These are phyloP conservation scores for Colletotrichum lentis DNA, from an alignment of 2,329 filamentous ascomycete species.

Conservation along the genomic window DNA sequence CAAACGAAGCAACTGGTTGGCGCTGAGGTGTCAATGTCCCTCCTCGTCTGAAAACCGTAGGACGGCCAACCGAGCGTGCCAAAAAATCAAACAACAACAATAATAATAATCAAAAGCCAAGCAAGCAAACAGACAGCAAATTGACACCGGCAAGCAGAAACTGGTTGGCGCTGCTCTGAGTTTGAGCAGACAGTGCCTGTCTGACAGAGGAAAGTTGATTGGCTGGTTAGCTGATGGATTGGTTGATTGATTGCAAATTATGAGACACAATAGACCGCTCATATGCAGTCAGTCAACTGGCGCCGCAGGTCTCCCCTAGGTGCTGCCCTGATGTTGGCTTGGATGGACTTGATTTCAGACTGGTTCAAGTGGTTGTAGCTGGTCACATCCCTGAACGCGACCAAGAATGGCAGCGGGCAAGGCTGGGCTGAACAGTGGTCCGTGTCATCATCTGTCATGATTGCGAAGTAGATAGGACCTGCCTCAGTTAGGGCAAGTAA, in stretches of 20 bases:
- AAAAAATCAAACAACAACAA: too few species aligned
- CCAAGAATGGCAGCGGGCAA: constrained; percentile 14
- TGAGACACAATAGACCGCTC: background rate
- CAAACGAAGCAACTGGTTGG: constrained; percentile 7
- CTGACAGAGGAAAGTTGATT: background rate
- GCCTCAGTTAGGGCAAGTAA: background rate
- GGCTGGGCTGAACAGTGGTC: constrained; percentile 16
- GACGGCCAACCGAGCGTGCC: constrained; percentile 10
- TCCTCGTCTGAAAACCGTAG: constrained; percentile 3
- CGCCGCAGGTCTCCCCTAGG: constrained; percentile 5
- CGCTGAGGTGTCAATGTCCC: constrained; percentile 6
- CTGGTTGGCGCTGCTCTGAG: background rate
- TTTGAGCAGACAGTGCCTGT: background rate
- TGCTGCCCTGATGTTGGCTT: background rate
- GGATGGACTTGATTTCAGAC: background rate
- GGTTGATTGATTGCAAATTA: background rate
- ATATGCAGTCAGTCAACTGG: too few species aligned
- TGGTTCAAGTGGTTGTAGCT: background rate
- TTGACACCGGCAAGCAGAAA: background rate
- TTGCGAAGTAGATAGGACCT: constrained; percentile 1
- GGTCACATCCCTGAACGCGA: constrained; percentile 9
- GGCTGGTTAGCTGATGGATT: background rate
- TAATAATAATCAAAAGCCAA: too few species aligned
- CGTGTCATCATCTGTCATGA: constrained; percentile 16
- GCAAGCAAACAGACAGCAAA: too few species aligned